These are phyloP conservation scores for Tricholoma sp. DNA, from an alignment of 768 basidiomycete genomes.

Conservation along the genomic window DNA sequence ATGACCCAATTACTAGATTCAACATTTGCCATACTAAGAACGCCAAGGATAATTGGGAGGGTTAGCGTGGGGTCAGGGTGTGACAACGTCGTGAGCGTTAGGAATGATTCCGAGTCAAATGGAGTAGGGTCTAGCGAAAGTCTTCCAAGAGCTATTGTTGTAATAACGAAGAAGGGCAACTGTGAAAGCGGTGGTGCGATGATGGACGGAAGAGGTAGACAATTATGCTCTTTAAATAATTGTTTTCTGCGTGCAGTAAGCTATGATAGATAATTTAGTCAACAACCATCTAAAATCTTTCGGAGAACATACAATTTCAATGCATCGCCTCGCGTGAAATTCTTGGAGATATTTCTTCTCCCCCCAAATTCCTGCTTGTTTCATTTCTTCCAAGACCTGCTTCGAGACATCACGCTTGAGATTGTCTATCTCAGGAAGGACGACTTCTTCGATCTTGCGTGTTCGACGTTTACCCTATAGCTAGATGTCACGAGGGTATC, in stretches of 20 bases:
- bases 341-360: conserved; percentile 47
- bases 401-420: conserved; percentile 40
- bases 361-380: conserved; percentile 45
- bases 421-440: conserved; percentile 50
- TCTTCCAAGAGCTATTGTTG: conserved; percentile 51
- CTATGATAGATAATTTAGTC: conserved; percentile 25
- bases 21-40: conserved; percentile 74
- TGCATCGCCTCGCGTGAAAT: conserved; percentile 43
- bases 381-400: conserved; percentile 49
- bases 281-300: not conserved
- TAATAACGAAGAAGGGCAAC: conserved; percentile 67
- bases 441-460: conserved; percentile 54
- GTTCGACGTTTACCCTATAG: conserved; percentile 56
- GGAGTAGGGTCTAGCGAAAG: conserved; percentile 57
- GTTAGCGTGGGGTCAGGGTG: conserved; percentile 68
- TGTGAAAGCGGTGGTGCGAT: conserved; percentile 59
- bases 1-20: conserved; percentile 74
- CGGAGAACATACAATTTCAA: conserved; percentile 37
- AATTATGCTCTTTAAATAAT: conserved; percentile 55
- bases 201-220: conserved; percentile 53
- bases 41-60: conserved; percentile 65
- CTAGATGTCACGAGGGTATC: conserved; percentile 7
- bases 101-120: conserved; percentile 72
- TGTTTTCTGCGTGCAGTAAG: conserved; percentile 50
- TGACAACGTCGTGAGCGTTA: conserved; percentile 64